Evolutionary conservation across 192 early-diverging fungal species (phyloP).

Genomic region (Umbelopsis sp.): DNA sequence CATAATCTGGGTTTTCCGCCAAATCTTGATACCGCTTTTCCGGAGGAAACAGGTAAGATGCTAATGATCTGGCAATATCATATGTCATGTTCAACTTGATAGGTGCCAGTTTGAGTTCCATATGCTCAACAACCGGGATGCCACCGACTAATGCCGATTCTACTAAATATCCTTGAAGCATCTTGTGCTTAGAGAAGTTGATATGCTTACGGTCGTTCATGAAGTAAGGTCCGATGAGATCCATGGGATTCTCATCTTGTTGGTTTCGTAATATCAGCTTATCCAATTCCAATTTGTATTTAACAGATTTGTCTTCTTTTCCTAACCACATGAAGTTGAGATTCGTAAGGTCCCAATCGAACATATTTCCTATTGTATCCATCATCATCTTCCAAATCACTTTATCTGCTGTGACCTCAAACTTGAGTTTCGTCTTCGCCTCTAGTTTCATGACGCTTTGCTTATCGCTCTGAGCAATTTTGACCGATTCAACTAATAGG

Average conservation of each 20-base stretch:
- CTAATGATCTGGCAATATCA: constrained; percentile 73
- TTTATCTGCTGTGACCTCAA: constrained; percentile 51
- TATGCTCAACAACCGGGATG: constrained; percentile 82
- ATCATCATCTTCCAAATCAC: constrained; percentile 71
- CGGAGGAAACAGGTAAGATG: constrained; percentile 74
- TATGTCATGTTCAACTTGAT: constrained; percentile 76
- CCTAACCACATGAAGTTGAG: constrained; percentile 63
- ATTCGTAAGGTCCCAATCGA: constrained; percentile 61
- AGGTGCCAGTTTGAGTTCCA: constrained; percentile 81
- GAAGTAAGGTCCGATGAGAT: constrained; percentile 54
- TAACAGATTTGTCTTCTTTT: constrained; percentile 73
- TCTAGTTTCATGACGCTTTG: constrained; percentile 48
- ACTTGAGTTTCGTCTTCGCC: constrained; percentile 52
- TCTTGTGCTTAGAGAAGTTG: constrained; percentile 77
- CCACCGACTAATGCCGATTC: constrained; percentile 83
- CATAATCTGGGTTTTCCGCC: background rate
- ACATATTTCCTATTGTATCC: constrained; percentile 60
- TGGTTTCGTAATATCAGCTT: constrained; percentile 34
- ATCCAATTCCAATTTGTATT: constrained; percentile 72
- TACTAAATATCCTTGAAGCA: constrained; percentile 76
- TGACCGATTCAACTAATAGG: constrained; percentile 60
- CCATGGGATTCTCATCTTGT: constrained; percentile 62
- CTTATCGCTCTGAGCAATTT: constrained; percentile 55
- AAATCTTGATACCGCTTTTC: constrained; percentile 34
- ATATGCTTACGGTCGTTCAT: constrained; percentile 48